Percentiles rank a stretch among this genome's conserved stretches.
phyloP scores from a whole-genome alignment of 225 moss, liverwort and hornwort genomes.

The Physcomitrium patens region DNA sequence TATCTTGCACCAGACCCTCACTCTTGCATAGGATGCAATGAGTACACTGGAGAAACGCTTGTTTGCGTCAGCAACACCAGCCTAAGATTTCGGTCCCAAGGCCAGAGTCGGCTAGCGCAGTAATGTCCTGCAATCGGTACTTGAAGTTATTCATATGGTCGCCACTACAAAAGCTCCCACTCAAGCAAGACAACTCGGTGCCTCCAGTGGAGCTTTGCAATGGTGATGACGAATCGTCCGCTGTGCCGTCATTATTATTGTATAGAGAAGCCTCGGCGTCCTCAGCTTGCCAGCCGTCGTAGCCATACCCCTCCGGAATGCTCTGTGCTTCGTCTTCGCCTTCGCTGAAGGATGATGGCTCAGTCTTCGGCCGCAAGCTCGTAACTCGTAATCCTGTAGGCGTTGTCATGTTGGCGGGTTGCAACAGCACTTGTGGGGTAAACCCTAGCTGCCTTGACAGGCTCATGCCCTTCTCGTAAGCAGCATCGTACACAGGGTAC shows the following conservation, averaged over 20 bases:
- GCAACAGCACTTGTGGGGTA: conserved; percentile 32
- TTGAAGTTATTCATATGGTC: conserved; percentile 37
- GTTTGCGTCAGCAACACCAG: conserved; percentile 48
- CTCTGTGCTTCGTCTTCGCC: conserved; percentile 60
- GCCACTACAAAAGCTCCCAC: conserved; percentile 26
- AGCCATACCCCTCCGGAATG: conserved; percentile 37
- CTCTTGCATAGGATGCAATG: not conserved
- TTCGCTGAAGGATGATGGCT: conserved; percentile 32
- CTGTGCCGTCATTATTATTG: conserved; percentile 18
- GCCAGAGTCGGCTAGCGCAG: conserved; percentile 42
- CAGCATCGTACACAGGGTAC: conserved; percentile 26
- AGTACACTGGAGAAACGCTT: not conserved
- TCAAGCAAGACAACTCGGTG: conserved; percentile 38
- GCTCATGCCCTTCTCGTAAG: conserved; percentile 16
- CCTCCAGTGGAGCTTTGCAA: conserved; percentile 38
- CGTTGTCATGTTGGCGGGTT: conserved; percentile 26
- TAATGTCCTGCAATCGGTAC: conserved; percentile 41
- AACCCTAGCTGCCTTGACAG: conserved; percentile 26
- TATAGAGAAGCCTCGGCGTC: conserved; percentile 27
- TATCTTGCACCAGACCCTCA: not conserved
- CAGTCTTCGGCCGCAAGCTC: conserved; percentile 47
- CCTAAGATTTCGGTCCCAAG: conserved; percentile 45
- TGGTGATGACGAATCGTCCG: conserved; percentile 29
- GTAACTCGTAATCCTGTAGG: conserved; percentile 25
- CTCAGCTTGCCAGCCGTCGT: conserved; percentile 18